phyloP scores from a whole-genome alignment of 106 monocot species.

The Cymbidium sinense region DNA sequence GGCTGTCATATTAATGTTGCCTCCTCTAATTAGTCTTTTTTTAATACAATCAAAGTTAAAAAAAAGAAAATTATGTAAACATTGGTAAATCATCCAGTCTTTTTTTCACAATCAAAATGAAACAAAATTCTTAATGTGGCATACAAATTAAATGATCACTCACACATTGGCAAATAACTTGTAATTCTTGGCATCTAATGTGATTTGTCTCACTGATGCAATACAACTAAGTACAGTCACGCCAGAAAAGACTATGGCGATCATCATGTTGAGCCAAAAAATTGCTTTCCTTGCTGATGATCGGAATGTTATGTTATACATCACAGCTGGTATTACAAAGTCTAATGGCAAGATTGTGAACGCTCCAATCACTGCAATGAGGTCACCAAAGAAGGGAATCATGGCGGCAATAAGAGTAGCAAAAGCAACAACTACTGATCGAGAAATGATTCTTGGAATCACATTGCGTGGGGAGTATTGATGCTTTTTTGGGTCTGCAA shows the following conservation, averaged over 20 bases:
- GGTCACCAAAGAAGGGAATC: constrained; percentile 92
- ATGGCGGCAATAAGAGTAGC: constrained; percentile 71
- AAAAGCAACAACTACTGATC: constrained; percentile 43
- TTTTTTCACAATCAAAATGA: too few species aligned
- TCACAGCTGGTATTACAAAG: constrained; percentile 54
- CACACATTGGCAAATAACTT: constrained; percentile 26
- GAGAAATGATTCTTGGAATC: constrained; percentile 49
- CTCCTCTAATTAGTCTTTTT: too few species aligned
- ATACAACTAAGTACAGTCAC: constrained; percentile 43
- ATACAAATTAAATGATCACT: not conserved
- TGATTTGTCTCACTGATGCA: constrained; percentile 20
- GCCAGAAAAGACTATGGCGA: constrained; percentile 45
- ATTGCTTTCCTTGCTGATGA: constrained; percentile 33
- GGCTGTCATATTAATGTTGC: too few species aligned
- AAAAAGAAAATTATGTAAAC: too few species aligned
- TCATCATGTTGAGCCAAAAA: constrained; percentile 63
- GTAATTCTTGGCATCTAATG: constrained; percentile 18
- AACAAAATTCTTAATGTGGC: too few species aligned
- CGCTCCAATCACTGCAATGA: constrained; percentile 72
- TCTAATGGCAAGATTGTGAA: constrained; percentile 85
- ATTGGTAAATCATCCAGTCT: too few species aligned
- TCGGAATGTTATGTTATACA: constrained; percentile 77
- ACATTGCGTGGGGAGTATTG: constrained; percentile 71
- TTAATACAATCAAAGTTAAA: too few species aligned
- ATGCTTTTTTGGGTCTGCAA: constrained; percentile 40